A percentile compares a stretch with the other conserved stretches of the same genome.
Evolutionary conservation across 495 filamentous ascomycete species (phyloP).

Genomic region (Penicillium taxi): DNA sequence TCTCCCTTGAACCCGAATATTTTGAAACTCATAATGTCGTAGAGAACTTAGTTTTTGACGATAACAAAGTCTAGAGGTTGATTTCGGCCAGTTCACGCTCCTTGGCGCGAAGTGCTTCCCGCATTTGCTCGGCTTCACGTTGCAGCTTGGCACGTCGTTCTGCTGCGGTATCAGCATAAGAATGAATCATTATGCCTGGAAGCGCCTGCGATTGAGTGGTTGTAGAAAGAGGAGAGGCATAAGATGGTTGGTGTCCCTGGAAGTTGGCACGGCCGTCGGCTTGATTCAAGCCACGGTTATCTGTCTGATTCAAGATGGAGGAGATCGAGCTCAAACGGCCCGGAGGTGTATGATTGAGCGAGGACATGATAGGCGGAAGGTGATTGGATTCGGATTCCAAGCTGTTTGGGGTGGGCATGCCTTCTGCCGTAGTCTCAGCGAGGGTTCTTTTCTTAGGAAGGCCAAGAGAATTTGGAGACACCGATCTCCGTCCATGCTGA

Average conservation of each 20-base stretch:
- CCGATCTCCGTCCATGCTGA: conserved; percentile 34
- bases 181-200: conserved; percentile 35
- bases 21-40: no score
- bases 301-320: conserved; percentile 61
- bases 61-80: conserved; percentile 28
- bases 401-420: conserved; percentile 21
- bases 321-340: conserved; percentile 67
- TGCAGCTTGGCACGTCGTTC: conserved; percentile 60
- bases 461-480: conserved; percentile 29
- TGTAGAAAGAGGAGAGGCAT: conserved; percentile 23
- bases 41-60: no score
- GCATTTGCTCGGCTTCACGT: conserved; percentile 69
- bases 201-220: conserved; percentile 24
- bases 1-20: no score
- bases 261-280: conserved; percentile 38
- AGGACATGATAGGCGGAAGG: conserved; percentile 39
- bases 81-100: conserved; percentile 72
- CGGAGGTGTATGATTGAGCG: conserved; percentile 33
- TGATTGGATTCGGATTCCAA: conserved; percentile 38
- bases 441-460: conserved; percentile 40
- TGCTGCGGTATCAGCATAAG: conserved; percentile 46
- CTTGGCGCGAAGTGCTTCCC: conserved; percentile 63
- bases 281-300: conserved; percentile 35
- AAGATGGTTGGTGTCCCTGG: conserved; percentile 24
- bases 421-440: conserved; percentile 29